phyloP scores from a whole-genome alignment of 1,139 yeast species.

The Zygosaccharomyces pseudobailii region DNA sequence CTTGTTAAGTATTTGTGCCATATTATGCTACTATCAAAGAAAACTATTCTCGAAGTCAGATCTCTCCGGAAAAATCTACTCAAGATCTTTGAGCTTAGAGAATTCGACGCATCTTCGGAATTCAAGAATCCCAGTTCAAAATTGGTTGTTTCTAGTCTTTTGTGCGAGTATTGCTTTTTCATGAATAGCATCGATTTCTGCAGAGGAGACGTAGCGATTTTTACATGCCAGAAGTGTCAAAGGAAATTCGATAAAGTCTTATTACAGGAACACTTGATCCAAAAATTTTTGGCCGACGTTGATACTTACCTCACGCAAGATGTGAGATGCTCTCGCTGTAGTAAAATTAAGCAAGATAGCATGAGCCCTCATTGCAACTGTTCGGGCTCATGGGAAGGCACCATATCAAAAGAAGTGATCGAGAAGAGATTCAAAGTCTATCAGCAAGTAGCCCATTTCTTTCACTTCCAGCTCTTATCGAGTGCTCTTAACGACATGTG shows the following conservation, averaged over 20 bases:
- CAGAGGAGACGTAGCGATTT: slow-evolving; percentile 50
- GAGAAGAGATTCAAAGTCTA: slow-evolving; percentile 46
- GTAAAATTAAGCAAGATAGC: slow-evolving; percentile 59
- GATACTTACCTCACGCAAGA: slow-evolving; percentile 76
- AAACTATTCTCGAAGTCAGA: slow-evolving; percentile 67
- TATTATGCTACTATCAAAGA: slow-evolving; percentile 61
- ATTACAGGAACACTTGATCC: slow-evolving; percentile 74
- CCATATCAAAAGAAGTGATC: slow-evolving; percentile 46
- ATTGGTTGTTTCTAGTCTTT: slow-evolving; percentile 58
- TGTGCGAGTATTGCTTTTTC: slow-evolving; percentile 76
- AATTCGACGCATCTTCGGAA: slow-evolving; percentile 73
- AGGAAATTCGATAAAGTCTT: slow-evolving; percentile 60
- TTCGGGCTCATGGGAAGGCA: slow-evolving; percentile 79
- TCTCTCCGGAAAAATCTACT: slow-evolving; percentile 70
- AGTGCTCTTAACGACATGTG: slow-evolving; percentile 33
- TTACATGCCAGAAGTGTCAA: slow-evolving; percentile 70
- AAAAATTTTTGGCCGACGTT: slow-evolving; percentile 51
- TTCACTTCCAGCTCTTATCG: slow-evolving; percentile 55
- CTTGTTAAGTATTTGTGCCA: slow-evolving; percentile 73
- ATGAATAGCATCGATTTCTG: slow-evolving; percentile 80
- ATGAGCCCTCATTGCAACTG: slow-evolving; percentile 77
- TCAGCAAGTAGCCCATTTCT: slow-evolving; percentile 54
- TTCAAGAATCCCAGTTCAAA: slow-evolving; percentile 74
- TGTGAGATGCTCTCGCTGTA: slow-evolving; percentile 72
- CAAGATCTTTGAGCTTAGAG: slow-evolving; percentile 69